A percentile compares a stretch with the other conserved stretches of the same genome.
Conservation (phyloP, 2,329 filamentous ascomycete species). For the Phoma sp. region DNA sequence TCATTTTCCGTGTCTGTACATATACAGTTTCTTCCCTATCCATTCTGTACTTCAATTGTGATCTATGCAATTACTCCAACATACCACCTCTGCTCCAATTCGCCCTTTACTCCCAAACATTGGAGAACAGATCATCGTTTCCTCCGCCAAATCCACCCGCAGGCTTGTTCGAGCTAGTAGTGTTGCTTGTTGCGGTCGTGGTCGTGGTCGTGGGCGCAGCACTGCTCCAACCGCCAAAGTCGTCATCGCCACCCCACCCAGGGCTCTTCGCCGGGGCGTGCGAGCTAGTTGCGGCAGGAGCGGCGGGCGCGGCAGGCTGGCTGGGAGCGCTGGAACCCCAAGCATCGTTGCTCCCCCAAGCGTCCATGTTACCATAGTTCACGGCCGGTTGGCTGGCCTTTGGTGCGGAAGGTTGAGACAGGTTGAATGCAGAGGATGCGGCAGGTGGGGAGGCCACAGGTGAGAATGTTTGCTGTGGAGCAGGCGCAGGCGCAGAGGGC, state of each 20-base stretch:
- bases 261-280: slow-evolving; percentile 56
- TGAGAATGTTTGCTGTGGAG: slow-evolving; percentile 24
- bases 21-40: not conserved
- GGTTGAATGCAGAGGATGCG: slow-evolving; percentile 65
- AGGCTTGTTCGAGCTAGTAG: slow-evolving; percentile 51
- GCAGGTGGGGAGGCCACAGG: slow-evolving; percentile 48
- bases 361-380: slow-evolving; percentile 66
- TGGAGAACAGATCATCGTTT: slow-evolving; percentile 87
- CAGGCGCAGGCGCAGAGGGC: slow-evolving; percentile 33
- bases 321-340: slow-evolving; percentile 75
- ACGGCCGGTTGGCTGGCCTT: slow-evolving; percentile 43
- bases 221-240: slow-evolving; percentile 95
- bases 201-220: slow-evolving; percentile 67
- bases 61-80: slow-evolving; percentile 18
- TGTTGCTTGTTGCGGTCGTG: slow-evolving; percentile 50
- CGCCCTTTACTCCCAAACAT: slow-evolving; percentile 86
- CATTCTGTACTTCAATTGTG: not conserved
- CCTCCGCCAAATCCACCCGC: slow-evolving; percentile 62
- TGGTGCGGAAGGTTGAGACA: slow-evolving; percentile 53
- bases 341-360: slow-evolving; percentile 83
- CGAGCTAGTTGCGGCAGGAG: slow-evolving; percentile 36
- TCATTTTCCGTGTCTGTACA: slow-evolving; percentile 4
- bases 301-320: slow-evolving; percentile 49
- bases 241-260: slow-evolving; percentile 74
- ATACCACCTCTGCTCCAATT: no score